phyloP scores from a whole-genome alignment of 768 basidiomycete species.

The Kwoniella sp. region DNA sequence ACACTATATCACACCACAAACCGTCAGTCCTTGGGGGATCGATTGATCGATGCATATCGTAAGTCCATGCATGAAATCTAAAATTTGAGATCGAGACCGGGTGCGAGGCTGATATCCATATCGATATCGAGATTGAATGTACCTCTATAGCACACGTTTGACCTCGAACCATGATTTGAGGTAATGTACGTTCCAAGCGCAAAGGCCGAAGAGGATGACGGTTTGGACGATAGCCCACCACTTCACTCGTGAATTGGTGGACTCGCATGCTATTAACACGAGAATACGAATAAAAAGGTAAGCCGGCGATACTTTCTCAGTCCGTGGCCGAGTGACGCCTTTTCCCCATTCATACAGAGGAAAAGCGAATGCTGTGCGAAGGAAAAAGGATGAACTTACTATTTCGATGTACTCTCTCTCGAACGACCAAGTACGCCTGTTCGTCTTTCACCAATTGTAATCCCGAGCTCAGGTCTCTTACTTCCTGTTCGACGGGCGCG shows the following conservation, averaged over 20 bases:
- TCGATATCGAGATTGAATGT: too few relatives aligned
- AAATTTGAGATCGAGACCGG: too few relatives aligned
- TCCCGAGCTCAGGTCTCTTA: conserved; percentile 76
- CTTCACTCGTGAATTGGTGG: conserved; percentile 84
- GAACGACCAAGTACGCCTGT: conserved; percentile 95
- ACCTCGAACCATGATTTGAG: conserved; percentile 94
- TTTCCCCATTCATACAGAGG: not conserved
- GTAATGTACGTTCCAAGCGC: conserved; percentile 97
- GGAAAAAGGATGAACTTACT: conserved; percentile 71
- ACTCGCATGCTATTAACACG: conserved; percentile 59
- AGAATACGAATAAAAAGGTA: not conserved
- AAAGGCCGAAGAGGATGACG: conserved; percentile 80
- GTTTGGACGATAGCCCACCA: conserved; percentile 98
- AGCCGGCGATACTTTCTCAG: too few relatives aligned
- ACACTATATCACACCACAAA: too few relatives aligned
- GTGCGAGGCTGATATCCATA: too few relatives aligned
- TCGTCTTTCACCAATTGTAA: conserved; percentile 93
- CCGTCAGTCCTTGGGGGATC: too few relatives aligned
- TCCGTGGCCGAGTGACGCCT: too few relatives aligned
- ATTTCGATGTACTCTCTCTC: conserved; percentile 88
- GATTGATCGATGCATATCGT: too few relatives aligned
- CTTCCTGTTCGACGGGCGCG: conserved; percentile 95
- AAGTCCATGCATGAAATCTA: too few relatives aligned
- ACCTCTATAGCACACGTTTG: conserved; percentile 71
- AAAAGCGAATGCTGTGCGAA: not conserved